A percentile compares a stretch with the other conserved stretches of the same genome.
phyloP scores from a whole-genome alignment of 805 yeast species.

The Candida awuae region DNA sequence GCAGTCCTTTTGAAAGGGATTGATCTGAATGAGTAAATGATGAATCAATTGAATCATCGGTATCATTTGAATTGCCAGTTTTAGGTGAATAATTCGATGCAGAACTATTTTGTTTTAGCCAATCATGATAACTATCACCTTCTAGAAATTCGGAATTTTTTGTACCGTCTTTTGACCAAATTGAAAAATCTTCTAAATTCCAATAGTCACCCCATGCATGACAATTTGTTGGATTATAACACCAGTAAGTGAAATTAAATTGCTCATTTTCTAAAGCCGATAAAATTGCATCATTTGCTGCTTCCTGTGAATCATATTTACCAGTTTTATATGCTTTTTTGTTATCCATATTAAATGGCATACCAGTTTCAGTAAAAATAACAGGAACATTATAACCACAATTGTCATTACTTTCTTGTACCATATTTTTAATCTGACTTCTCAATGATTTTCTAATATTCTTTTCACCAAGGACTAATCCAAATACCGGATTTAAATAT shows the following conservation, averaged over 20 bases:
- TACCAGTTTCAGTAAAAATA: conserved; percentile 89
- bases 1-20: neutral
- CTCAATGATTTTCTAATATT: conserved; percentile 67
- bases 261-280: conserved; percentile 70
- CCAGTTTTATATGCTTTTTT: conserved; percentile 63
- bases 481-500: conserved; percentile 63
- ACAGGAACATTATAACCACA: conserved; percentile 64
- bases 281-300: conserved; percentile 76
- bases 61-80: conserved; percentile 1
- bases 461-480: conserved; percentile 74
- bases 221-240: conserved; percentile 62
- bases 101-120: conserved; percentile 11
- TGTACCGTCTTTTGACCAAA: conserved; percentile 65
- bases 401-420: conserved; percentile 49
- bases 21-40: neutral
- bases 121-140: conserved; percentile 8
- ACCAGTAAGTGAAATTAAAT: conserved; percentile 78
- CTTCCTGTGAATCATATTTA: conserved; percentile 63
- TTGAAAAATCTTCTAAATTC: conserved; percentile 90
- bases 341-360: conserved; percentile 92
- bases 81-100: neutral
- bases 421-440: conserved; percentile 60
- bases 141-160: neutral
- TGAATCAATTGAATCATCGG: neutral
- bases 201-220: conserved; percentile 88